Evolutionary conservation across 176 grass and related monocot species (phyloP).

Genomic region (Phoenix roebelenii): DNA sequence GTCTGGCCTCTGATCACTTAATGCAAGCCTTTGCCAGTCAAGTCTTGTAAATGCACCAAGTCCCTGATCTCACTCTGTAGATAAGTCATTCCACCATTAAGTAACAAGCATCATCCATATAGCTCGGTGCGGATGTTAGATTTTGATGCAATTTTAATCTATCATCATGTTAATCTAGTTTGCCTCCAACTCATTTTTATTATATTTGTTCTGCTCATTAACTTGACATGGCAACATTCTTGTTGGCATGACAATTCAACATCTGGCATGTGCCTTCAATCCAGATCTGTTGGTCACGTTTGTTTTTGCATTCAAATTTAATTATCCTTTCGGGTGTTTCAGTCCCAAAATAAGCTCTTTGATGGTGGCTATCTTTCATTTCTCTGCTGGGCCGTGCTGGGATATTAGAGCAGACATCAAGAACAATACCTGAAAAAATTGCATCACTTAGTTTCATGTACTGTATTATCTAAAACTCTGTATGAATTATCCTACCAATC

Average conservation of each 20-base stretch:
- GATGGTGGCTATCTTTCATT: constrained; percentile 40
- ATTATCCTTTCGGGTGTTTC: constrained; percentile 60
- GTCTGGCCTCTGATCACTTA: neutral
- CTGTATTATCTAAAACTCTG: neutral
- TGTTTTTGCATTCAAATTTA: constrained; percentile 84
- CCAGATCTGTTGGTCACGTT: constrained; percentile 52
- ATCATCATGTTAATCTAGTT: no score
- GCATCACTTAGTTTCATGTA: neutral
- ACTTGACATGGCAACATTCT: constrained; percentile 29
- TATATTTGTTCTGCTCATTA: neutral
- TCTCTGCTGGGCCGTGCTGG: constrained; percentile 71
- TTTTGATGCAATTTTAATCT: constrained; percentile 5
- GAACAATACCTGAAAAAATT: constrained; percentile 42
- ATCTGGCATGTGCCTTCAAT: constrained; percentile 62
- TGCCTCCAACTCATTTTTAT: neutral
- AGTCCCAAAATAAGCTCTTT: constrained; percentile 73
- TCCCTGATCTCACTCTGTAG: constrained; percentile 39
- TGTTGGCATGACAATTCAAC: constrained; percentile 44
- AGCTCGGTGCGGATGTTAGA: constrained; percentile 12
- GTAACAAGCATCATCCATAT: constrained; percentile 23
- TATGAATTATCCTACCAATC: neutral
- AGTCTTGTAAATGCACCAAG: constrained; percentile 23
- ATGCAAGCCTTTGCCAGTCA: no score
- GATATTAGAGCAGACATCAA: constrained; percentile 54
- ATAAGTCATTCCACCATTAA: constrained; percentile 31